Evolutionary conservation across 164 flowering plant genomes (phyloP).

Genomic region (Sedum album): DNA sequence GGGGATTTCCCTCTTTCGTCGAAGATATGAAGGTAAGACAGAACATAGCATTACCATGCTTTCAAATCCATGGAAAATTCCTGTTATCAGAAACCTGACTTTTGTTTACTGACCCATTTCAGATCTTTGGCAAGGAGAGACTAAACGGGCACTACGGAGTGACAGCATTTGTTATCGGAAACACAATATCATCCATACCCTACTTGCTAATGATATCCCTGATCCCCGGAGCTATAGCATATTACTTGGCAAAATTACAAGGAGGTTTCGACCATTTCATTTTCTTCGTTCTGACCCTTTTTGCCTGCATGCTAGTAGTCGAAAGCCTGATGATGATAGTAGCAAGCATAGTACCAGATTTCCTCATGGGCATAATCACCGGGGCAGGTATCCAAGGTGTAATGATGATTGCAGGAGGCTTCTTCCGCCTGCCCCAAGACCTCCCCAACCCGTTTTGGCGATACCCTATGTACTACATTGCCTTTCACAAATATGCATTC

Average conservation of each 20-base stretch:
- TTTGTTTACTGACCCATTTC: too few relatives aligned
- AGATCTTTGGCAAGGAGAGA: conserved; percentile 17
- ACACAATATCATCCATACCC: conserved; percentile 21
- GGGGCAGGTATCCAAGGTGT: conserved; percentile 13
- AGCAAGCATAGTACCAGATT: conserved; percentile 14
- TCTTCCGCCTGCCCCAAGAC: conserved; percentile 14
- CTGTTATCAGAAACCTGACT: too few relatives aligned
- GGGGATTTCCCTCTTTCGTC: conserved; percentile 26
- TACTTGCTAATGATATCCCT: conserved; percentile 20
- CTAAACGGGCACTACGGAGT: conserved; percentile 20
- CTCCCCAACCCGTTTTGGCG: conserved; percentile 22
- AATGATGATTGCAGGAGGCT: conserved; percentile 14
- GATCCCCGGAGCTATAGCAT: conserved; percentile 14
- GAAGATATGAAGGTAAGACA: conserved; percentile 22
- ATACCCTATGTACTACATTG: conserved; percentile 21
- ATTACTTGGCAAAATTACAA: conserved; percentile 10
- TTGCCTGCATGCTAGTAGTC: conserved; percentile 13
- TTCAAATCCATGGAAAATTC: not conserved
- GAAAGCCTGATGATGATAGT: conserved; percentile 17
- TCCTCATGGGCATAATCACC: conserved; percentile 16
- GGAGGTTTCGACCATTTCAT: conserved; percentile 10
- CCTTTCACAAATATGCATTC: conserved; percentile 20
- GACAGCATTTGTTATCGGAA: conserved; percentile 17
- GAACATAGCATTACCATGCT: too few relatives aligned
- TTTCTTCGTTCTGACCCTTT: conserved; percentile 10